Base-by-base conservation (phyloP, 257 asterid species). In the Petunia secreta region DNA sequence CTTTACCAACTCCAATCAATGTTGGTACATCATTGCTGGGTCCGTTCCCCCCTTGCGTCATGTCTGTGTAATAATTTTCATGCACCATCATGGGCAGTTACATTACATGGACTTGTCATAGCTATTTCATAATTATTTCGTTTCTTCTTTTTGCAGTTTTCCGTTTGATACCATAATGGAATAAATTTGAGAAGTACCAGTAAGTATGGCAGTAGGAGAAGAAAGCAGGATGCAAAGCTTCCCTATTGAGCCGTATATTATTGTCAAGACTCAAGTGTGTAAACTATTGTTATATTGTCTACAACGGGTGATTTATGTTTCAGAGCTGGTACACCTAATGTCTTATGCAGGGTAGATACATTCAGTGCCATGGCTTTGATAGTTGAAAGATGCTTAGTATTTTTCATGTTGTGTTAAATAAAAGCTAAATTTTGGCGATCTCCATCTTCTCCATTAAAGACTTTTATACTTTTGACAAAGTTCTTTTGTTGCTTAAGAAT, bases 181-280 rank as follows among this genome's bases (percentile, higher is more conserved):
- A 71, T 71, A 71, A 71, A 71, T 71, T 48, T 71, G 62, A 43
- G 38, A 34, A 50, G 77, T 71, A 34, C 77, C 62, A 34, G 46
- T 25, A 25, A 48, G 43, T 48, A 71, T 34, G 77, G 36, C 48
- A 25, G 60, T 48, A 11, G 77, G 44, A 71, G 60, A 44, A 54
- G 62, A 34, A 71, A 71, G 77, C 77, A 71, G 77, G 77, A 71
- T 10, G 6, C 77, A 50, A 15, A 71, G 34, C 41, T 52, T 52
- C 55, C 14, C 55, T 52, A 52, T 52, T 14, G 14, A 52, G 55
- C 55, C 4, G 1, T 52, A 8, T 9, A 8, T 52, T 52, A 52
- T 52, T 9, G 55, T 52, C 13, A 52, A 2, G 55, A 25, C 25
- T 25, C 25, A 25, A 25, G 8, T 9, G 55, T 52, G 55, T 52